Base-by-base conservation (phyloP, 2,329 filamentous ascomycete genomes). In the Trichoderma atrobrunneum region DNA sequence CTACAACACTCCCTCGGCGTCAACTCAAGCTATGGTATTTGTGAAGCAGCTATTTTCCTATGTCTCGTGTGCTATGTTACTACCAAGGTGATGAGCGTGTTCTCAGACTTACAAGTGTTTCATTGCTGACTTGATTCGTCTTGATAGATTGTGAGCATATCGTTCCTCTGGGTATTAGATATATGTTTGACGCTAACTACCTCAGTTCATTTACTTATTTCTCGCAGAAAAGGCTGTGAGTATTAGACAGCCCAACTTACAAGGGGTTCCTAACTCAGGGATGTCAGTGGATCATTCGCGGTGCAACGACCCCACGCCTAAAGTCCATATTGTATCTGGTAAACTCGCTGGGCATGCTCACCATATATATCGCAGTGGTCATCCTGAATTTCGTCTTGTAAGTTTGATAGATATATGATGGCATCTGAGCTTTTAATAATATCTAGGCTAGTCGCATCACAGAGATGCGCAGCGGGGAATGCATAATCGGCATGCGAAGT, bases 61-160 rank as follows among this genome's bases (percentile, higher is more conserved):
- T 91, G 89, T 77, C 82, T 91, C 2, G 80, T 85, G 7, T 91
- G 86, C 74, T 91, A 91, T 76, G 83, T 91, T 66, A 88, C 87
- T 2, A 90, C 89, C 3, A 91, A 92, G 81, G 86, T 90, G 67
- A 64, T 68, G 28, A 7, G 3, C 2, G 12, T 14, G 8, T 3
- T 48, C 34, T 24, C 51, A 30, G 1, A 30, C 7, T 26, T 11
- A 14, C n/a, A 21, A 32, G 2, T 36, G 4, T 14, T 14, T 18
- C 21, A 28, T 51, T 59, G 28, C 39, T 48, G 16, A 51, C n/a
- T n/a, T 48, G 21, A 30, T 54, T 16, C n/a, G 28, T 12, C 2
- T 54, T 62, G 21, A 16, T 72, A 82, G 81, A 80, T 81, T 74
- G 80, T 82, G 64, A 62, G 79, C 24, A 36, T 16, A 54, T 73